phyloP scores from a whole-genome alignment of 1,284 basidiomycete genomes.

The Kalmanozyma brasiliensis region DNA sequence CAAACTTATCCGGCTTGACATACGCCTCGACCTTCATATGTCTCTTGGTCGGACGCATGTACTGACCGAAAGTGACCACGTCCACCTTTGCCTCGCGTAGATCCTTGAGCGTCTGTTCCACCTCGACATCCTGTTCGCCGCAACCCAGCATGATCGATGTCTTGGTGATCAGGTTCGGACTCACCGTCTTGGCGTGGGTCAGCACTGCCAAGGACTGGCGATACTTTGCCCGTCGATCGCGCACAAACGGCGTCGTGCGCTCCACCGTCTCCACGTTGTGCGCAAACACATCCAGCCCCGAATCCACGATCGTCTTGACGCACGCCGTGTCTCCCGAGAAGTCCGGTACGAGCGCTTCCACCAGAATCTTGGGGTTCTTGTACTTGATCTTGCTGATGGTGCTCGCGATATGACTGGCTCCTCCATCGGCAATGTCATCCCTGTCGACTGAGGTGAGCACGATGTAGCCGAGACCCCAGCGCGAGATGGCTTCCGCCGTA shows the following conservation, averaged over 20 bases:
- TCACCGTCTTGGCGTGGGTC: slow-evolving; percentile 72
- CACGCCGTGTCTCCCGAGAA: slow-evolving; percentile 82
- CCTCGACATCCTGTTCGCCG: slow-evolving; percentile 86
- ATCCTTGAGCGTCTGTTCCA: slow-evolving; percentile 85
- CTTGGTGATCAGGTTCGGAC: slow-evolving; percentile 89
- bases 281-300: slow-evolving; percentile 95
- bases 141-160: slow-evolving; percentile 99
- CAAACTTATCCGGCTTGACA: slow-evolving; percentile 91
- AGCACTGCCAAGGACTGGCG: slow-evolving; percentile 87
- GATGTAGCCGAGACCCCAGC: slow-evolving; percentile 98
- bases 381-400: slow-evolving; percentile 92
- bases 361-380: slow-evolving; percentile 94
- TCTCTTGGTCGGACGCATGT: slow-evolving; percentile 98
- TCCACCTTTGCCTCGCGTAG: slow-evolving; percentile 88
- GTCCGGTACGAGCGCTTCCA: slow-evolving; percentile 96
- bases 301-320: slow-evolving; percentile 85
- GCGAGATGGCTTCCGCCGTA: slow-evolving; percentile 95
- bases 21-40: slow-evolving; percentile 99
- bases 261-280: slow-evolving; percentile 98
- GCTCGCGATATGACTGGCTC: slow-evolving; percentile 90
- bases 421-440: slow-evolving; percentile 93
- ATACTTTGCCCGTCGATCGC: slow-evolving; percentile 93
- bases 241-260: slow-evolving; percentile 89
- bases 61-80: slow-evolving; percentile 99
- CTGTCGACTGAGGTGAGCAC: slow-evolving; percentile 96